These are phyloP conservation scores for Mycocentrospora acerina DNA, from an alignment of 2,329 filamentous ascomycete genomes.

Conservation along the genomic window DNA sequence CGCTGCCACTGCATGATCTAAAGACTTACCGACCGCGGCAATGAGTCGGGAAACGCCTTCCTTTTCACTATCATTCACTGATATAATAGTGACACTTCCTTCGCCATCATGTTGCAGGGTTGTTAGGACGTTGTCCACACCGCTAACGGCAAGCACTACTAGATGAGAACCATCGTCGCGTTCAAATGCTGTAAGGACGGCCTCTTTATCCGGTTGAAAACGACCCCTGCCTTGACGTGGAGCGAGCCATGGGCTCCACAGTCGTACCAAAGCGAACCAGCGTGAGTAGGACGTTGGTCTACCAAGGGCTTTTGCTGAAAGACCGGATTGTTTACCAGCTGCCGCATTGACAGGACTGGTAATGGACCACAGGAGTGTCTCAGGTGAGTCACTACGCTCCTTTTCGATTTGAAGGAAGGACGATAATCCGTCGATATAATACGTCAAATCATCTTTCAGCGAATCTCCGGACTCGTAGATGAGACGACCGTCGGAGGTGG, in stretches of 20 bases:
- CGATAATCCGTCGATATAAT: constrained; percentile 62
- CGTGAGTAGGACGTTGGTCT: constrained; percentile 64
- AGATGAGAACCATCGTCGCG: constrained; percentile 70
- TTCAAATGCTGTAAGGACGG: constrained; percentile 75
- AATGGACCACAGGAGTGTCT: constrained; percentile 71
- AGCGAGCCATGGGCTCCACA: constrained; percentile 82
- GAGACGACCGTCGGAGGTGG: constrained; percentile 63
- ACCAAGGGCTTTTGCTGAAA: constrained; percentile 61
- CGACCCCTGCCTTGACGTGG: constrained; percentile 75
- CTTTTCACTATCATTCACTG: constrained; percentile 67
- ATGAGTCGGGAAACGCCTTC: constrained; percentile 63
- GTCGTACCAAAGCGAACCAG: constrained; percentile 80
- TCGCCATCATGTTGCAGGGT: constrained; percentile 65
- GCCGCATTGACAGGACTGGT: constrained; percentile 58
- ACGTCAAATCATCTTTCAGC: constrained; percentile 48
- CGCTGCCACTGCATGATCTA: constrained; percentile 75
- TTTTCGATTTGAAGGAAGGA: constrained; percentile 56
- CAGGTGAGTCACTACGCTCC: constrained; percentile 65
- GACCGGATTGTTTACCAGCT: constrained; percentile 59
- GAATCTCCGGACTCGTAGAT: constrained; percentile 50
- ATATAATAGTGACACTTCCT: constrained; percentile 69
- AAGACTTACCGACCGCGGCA: constrained; percentile 68
- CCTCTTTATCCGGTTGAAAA: constrained; percentile 75
- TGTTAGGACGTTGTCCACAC: constrained; percentile 68
- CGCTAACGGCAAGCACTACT: constrained; percentile 76